Evolutionary conservation across 2,329 filamentous ascomycete species (phyloP).

Genomic region (Aspergillus phoenicis): DNA sequence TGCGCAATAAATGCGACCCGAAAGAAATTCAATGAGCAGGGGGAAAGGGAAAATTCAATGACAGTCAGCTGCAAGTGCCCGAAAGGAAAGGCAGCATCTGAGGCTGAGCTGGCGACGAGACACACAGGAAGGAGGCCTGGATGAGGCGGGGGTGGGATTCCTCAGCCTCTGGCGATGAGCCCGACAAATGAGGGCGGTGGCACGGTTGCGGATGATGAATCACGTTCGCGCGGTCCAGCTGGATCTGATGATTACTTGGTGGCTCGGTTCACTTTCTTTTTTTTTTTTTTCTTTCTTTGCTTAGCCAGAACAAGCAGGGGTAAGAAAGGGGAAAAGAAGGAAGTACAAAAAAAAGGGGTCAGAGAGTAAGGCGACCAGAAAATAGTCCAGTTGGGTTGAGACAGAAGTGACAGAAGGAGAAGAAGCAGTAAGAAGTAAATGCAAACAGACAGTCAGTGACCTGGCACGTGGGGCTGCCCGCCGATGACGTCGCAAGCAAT

Average conservation of each 20-base stretch:
- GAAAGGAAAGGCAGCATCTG: conserved; percentile 1
- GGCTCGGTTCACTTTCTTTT: not conserved
- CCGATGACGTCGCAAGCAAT: conserved; percentile 29
- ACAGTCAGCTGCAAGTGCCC: conserved; percentile 11
- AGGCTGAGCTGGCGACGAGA: conserved; percentile 9
- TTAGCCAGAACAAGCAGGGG: not conserved
- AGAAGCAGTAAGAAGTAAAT: conserved; percentile 18
- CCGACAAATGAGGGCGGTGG: conserved; percentile 11
- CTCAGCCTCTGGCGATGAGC: conserved; percentile 12
- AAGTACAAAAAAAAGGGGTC: not conserved
- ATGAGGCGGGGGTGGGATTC: conserved; percentile 8
- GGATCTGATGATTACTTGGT: not conserved
- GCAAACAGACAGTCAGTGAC: conserved; percentile 14
- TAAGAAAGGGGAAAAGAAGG: not conserved
- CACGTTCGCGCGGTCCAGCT: not conserved
- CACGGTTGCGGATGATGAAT: not conserved
- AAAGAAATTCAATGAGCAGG: not conserved
- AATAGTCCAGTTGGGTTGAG: not conserved
- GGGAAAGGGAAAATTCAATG: not conserved
- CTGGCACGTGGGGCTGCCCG: conserved; percentile 23
- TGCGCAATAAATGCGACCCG: not conserved
- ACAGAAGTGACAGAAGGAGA: not conserved
- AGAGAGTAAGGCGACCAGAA: not conserved
- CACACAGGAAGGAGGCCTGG: not conserved
- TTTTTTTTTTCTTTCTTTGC: not conserved